Percentiles rank a stretch among this genome's conserved stretches.
phyloP scores from a whole-genome alignment of 495 filamentous ascomycete species.

The Neurospora sp. region DNA sequence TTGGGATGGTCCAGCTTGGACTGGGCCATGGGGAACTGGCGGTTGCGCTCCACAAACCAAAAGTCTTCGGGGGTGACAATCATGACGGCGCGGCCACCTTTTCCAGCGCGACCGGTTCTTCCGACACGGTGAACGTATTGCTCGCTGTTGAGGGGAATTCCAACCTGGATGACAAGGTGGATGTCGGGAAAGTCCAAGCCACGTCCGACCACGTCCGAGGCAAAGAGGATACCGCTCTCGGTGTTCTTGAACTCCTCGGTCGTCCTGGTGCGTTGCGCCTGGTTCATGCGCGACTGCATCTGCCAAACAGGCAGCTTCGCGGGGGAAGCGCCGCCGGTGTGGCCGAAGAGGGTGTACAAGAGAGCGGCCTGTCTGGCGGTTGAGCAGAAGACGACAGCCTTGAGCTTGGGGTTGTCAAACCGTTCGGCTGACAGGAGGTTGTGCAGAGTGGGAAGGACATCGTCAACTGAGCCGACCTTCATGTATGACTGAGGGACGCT shows the following conservation, averaged over 20 bases:
- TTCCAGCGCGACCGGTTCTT: slow-evolving; percentile 79
- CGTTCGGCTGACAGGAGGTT: slow-evolving; percentile 82
- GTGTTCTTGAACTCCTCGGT: slow-evolving; percentile 78
- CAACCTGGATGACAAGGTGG: slow-evolving; percentile 80
- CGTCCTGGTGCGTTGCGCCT: slow-evolving; percentile 65
- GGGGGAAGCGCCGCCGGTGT: slow-evolving; percentile 71
- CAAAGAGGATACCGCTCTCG: slow-evolving; percentile 71
- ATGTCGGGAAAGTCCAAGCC: slow-evolving; percentile 75
- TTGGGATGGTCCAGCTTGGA: slow-evolving; percentile 12
- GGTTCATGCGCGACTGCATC: slow-evolving; percentile 52
- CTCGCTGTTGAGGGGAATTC: slow-evolving; percentile 64
- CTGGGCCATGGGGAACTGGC: slow-evolving; percentile 22
- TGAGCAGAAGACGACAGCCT: slow-evolving; percentile 96
- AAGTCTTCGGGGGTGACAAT: slow-evolving; percentile 79
- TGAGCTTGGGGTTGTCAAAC: slow-evolving; percentile 61
- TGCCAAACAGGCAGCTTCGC: slow-evolving; percentile 81
- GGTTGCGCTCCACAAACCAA: slow-evolving; percentile 29
- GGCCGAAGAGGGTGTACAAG: slow-evolving; percentile 51
- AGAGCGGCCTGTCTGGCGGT: slow-evolving; percentile 97
- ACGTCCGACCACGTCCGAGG: slow-evolving; percentile 82
- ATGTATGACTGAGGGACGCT: slow-evolving; percentile 65
- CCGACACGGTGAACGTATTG: slow-evolving; percentile 89
- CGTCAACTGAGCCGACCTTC: slow-evolving; percentile 69
- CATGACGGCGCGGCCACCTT: slow-evolving; percentile 72
- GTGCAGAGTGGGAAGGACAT: slow-evolving; percentile 77